phyloP scores from a whole-genome alignment of 1,139 yeast species.

The Geotrichum candidum region DNA sequence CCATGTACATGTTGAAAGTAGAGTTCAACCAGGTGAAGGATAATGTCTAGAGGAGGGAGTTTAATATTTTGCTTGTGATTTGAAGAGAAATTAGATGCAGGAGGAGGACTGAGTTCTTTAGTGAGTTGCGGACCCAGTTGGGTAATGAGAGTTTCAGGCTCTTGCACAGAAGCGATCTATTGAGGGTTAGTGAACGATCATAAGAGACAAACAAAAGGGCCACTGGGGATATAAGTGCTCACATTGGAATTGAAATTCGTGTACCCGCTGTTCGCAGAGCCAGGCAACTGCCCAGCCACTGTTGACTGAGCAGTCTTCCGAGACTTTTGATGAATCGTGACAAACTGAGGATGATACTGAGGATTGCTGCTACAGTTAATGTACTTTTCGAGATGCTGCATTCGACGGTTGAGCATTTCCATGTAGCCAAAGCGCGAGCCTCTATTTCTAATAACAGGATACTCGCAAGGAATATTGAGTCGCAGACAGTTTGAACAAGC shows the following conservation, averaged over 20 bases:
- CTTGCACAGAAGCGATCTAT: background rate
- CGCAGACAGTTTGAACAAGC: constrained; percentile 37
- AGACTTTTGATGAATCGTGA: constrained; percentile 13
- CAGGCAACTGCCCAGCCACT: background rate
- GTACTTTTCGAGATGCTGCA: constrained; percentile 30
- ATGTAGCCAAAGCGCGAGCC: constrained; percentile 37
- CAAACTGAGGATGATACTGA: constrained; percentile 16
- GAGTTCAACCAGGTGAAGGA: constrained; percentile 28
- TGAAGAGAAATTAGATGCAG: background rate
- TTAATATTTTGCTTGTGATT: background rate
- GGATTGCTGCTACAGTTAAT: constrained; percentile 20
- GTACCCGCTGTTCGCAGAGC: constrained; percentile 7
- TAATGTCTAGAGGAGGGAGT: constrained; percentile 23
- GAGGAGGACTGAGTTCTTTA: constrained; percentile 10
- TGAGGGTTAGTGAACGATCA: background rate
- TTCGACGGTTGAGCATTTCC: constrained; percentile 33
- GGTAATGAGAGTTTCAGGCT: constrained; percentile 14
- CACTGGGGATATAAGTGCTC: background rate
- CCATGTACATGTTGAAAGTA: constrained; percentile 35
- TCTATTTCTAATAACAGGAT: constrained; percentile 35
- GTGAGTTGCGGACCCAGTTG: constrained; percentile 12
- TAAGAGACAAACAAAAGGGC: background rate
- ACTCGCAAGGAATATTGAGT: constrained; percentile 33
- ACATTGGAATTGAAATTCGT: background rate
- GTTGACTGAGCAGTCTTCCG: background rate